These are phyloP conservation scores for Turnera subulata DNA, from an alignment of 345 rosid species.

Conservation along the genomic window DNA sequence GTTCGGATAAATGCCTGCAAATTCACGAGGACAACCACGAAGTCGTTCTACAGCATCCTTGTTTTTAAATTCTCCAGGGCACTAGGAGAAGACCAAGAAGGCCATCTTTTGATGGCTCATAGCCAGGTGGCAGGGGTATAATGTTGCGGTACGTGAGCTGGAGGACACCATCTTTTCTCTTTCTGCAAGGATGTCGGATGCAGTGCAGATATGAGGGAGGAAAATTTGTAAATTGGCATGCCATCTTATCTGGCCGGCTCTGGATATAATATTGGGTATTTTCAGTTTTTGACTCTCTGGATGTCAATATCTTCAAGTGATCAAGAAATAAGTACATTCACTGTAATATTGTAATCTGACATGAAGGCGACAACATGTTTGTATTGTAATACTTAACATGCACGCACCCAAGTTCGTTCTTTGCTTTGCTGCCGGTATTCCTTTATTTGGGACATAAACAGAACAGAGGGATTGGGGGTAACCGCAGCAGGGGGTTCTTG, in stretches of 20 bases:
- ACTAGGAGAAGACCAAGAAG: conserved; percentile 95
- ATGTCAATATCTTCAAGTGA: conserved; percentile 74
- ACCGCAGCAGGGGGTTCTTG: too few species aligned
- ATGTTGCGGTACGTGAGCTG: conserved; percentile 91
- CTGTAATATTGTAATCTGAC: conserved; percentile 85
- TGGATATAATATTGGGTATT: conserved; percentile 84
- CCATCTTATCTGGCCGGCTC: conserved; percentile 81
- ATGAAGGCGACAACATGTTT: conserved; percentile 83
- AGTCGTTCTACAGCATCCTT: conserved; percentile 99
- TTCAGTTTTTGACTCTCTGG: conserved; percentile 93
- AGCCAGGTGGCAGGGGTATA: conserved; percentile 88
- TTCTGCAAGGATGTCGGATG: conserved; percentile 88
- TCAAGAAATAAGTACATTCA: conserved; percentile 61
- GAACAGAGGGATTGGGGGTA: conserved; percentile 10
- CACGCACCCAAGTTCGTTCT: conserved; percentile 97
- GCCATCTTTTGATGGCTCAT: conserved; percentile 84
- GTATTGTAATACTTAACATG: conserved; percentile 84
- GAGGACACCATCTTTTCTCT: conserved; percentile 98
- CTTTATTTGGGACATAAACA: conserved; percentile 32
- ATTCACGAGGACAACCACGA: conserved; percentile 98
- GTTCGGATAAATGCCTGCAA: conserved; percentile 90
- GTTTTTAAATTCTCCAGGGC: conserved; percentile 98
- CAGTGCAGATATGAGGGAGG: conserved; percentile 96
- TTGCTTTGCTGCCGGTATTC: conserved; percentile 79
- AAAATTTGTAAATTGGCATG: conserved; percentile 73